Conservation (phyloP, 106 monocot species). For the Posidonia australis region DNA sequence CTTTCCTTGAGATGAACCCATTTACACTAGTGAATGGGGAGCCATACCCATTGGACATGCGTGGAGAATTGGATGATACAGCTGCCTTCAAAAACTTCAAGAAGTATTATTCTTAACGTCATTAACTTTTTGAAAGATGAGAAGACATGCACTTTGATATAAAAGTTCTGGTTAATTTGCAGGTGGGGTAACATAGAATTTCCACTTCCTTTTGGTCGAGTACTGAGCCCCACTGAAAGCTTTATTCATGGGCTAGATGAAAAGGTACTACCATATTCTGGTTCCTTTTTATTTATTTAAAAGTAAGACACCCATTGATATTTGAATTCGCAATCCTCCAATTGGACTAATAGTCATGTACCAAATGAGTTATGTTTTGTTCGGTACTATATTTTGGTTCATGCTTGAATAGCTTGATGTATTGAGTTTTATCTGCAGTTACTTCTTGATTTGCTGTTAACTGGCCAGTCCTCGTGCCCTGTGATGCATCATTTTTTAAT, state of each 20-base stretch:
- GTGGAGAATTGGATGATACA: slow-evolving; percentile 98
- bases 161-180: neutral
- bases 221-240: slow-evolving; percentile 71
- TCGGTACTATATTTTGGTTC: too few relatives aligned
- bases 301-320: too few relatives aligned
- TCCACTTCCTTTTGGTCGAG: slow-evolving; percentile 98
- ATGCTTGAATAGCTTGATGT: too few relatives aligned
- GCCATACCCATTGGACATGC: slow-evolving; percentile 95
- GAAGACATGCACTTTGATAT: neutral
- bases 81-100: slow-evolving; percentile 99
- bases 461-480: too few relatives aligned
- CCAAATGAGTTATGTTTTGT: too few relatives aligned
- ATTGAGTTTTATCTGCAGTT: too few relatives aligned
- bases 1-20: slow-evolving; percentile 98
- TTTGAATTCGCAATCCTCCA: too few relatives aligned
- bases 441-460: too few relatives aligned
- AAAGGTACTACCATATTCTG: slow-evolving; percentile 39
- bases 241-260: slow-evolving; percentile 83
- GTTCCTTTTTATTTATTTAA: too few relatives aligned
- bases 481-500: too few relatives aligned
- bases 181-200: slow-evolving; percentile 91
- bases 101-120: slow-evolving; percentile 38
- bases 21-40: slow-evolving; percentile 93
- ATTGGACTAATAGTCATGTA: too few relatives aligned
- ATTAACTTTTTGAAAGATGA: neutral